Evolutionary conservation across 495 filamentous ascomycete genomes (phyloP).

Genomic region (Margaritispora aquatica): DNA sequence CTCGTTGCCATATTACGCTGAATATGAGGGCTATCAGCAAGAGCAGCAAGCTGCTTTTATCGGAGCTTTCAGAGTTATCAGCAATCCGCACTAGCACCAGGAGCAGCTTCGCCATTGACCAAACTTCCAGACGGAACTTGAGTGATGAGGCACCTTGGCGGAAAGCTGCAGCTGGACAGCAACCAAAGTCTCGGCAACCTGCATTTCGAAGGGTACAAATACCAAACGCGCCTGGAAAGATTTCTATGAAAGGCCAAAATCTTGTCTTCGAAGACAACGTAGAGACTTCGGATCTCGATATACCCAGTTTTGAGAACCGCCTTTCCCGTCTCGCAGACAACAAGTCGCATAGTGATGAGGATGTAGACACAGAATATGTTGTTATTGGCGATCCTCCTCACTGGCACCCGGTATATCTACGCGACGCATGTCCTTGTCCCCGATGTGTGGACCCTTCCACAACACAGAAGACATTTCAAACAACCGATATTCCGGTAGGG

Average conservation of each 20-base stretch:
- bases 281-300: not conserved
- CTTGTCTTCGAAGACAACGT: not conserved
- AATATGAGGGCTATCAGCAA: not conserved
- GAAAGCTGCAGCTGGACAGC: not conserved
- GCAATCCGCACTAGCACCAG: not conserved
- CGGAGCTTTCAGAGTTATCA: not conserved
- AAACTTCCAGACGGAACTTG: no score
- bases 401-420: conserved; percentile 45
- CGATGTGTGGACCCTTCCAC: conserved; percentile 70
- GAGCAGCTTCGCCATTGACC: no score
- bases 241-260: not conserved
- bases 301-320: not conserved
- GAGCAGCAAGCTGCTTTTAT: not conserved
- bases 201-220: no score
- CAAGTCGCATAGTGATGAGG: not conserved
- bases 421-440: conserved; percentile 70
- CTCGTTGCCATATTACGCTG: not conserved
- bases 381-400: not conserved
- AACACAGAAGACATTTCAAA: conserved; percentile 75
- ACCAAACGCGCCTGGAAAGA: not conserved
- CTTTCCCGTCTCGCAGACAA: not conserved
- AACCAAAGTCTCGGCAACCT: not conserved
- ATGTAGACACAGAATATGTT: not conserved
- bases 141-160: no score
- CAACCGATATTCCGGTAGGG: conserved; percentile 56